Base-by-base conservation (phyloP, 2,329 filamentous ascomycete species). In the Pseudogymnoascus sp. region DNA sequence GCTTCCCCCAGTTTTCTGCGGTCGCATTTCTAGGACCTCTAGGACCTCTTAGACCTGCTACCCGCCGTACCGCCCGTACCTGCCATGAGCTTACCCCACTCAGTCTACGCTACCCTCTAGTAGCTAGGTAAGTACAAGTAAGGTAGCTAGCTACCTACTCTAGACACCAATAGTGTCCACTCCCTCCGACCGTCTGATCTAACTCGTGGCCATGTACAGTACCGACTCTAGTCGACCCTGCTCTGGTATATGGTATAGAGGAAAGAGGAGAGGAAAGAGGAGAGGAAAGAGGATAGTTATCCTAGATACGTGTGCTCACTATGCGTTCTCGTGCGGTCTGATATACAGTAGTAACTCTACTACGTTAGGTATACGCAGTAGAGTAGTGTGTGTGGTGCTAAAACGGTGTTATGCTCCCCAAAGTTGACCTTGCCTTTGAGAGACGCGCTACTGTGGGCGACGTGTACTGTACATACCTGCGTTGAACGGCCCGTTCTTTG, bases 21-120 rank as follows among this genome's bases (percentile, higher is more conserved):
- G 49, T 33, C 29, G 45, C 49, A 10, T 21, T 35, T 33, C 29
- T 55, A 29, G 49, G 49, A 55, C 29, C 49, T 55, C 19, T 19
- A 2, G 19, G 19, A 19, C 19, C 19, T 33, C 29, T 55, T 29
- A 29, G 49, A 55, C 29, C 49, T 55, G 49, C n/a, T 55, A 55
- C 49, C 49, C 49, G 49, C 49, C 49, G 49, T 33, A 33, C 29
- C 49, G 49, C 29, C 49, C 49, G 49, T 55, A 19, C 49, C 49
- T 55, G 49, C 29, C 49, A 55, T 33, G 49, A 55, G 49, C 49
- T 55, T 55, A 33, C 49, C 49, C 49, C 49, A 55, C 45, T 33
- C n/a, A 11, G n/a, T 31, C 26, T 31, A 31, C 21, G 3, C n/a
- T 52, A 31, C 23, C 23, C 23, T 4, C 23, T 26, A 26, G 23